phyloP scores from a whole-genome alignment of 2,329 filamentous ascomycete genomes.

The Botrytis hyacinthi region DNA sequence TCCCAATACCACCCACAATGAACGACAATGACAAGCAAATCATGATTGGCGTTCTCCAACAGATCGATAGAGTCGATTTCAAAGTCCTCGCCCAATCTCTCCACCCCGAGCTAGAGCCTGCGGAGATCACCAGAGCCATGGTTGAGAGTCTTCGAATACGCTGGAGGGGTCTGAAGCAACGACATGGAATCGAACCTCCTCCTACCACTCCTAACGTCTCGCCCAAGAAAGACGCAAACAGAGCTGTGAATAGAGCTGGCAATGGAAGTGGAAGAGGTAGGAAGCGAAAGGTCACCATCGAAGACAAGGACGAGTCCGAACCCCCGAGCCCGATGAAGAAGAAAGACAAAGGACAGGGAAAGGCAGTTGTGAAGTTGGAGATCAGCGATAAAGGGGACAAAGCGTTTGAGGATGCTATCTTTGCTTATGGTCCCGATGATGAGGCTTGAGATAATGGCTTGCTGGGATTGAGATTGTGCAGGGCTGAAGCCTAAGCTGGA shows the following conservation, averaged over 20 bases:
- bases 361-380: not conserved
- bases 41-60: not conserved
- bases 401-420: conserved; percentile 6
- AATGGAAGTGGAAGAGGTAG: not conserved
- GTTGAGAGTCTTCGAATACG: not conserved
- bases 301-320: not conserved
- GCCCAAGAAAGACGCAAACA: not conserved
- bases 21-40: conserved; percentile 12
- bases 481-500: not conserved
- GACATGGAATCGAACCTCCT: not conserved
- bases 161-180: not conserved
- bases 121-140: not conserved
- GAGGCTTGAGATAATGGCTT: not conserved
- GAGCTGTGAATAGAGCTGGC: not conserved
- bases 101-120: not conserved
- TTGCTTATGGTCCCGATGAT: not conserved
- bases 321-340: not conserved
- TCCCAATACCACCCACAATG: not conserved
- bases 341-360: not conserved
- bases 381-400: not conserved
- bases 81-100: not conserved
- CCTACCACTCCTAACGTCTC: not conserved
- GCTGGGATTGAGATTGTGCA: conserved; percentile 3
- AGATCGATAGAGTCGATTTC: not conserved
- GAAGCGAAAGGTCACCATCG: conserved; percentile 2